Evolutionary conservation across 139 green algal species (phyloP).

Genomic region (Chlorella vulgaris): DNA sequence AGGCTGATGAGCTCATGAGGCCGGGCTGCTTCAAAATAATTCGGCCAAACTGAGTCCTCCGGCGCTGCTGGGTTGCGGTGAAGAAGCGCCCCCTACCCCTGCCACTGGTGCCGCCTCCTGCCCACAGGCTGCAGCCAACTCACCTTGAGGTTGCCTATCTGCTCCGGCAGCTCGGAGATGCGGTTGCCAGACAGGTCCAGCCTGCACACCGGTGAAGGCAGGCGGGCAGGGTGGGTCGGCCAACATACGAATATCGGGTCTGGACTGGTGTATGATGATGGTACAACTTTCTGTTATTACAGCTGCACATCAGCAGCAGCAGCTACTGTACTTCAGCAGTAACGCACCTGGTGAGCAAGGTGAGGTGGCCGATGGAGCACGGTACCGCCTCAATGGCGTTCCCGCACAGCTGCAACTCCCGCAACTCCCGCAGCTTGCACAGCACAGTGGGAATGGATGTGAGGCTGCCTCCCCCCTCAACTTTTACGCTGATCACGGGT

Average conservation of each 20-base stretch:
- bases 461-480: not conserved
- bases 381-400: slow-evolving; percentile 31
- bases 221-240: too few species aligned
- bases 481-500: not conserved
- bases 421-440: not conserved
- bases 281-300: not conserved
- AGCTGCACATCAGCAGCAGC: not conserved
- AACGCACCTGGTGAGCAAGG: not conserved
- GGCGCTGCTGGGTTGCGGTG: not conserved
- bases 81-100: too few species aligned
- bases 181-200: slow-evolving; percentile 15
- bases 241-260: not conserved
- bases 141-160: slow-evolving; percentile 19
- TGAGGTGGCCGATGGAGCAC: not conserved
- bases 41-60: not conserved
- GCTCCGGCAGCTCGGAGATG: not conserved
- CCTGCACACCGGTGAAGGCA: not conserved
- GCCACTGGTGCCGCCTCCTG: too few species aligned
- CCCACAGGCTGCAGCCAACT: too few species aligned
- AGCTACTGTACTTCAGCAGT: not conserved
- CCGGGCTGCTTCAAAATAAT: not conserved
- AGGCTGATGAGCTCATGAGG: not conserved
- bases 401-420: slow-evolving; percentile 18
- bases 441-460: not conserved
- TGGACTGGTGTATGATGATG: not conserved